A percentile compares a stretch with the other conserved stretches of the same genome.
These are phyloP conservation scores for Exobasidium cylindrosporum DNA, from an alignment of 1,284 basidiomycete genomes.

Conservation along the genomic window DNA sequence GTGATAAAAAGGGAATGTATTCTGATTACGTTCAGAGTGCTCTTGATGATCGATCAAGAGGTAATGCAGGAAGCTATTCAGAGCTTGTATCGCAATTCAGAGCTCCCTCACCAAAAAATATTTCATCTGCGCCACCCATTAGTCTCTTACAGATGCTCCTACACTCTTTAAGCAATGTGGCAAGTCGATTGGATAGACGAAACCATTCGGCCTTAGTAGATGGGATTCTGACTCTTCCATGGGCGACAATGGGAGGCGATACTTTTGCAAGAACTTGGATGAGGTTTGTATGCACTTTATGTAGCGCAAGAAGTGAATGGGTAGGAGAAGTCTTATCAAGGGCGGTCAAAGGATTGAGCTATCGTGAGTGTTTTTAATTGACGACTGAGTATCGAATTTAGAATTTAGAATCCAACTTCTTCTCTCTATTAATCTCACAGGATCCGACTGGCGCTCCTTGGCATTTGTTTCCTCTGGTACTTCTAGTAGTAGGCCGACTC, in stretches of 20 bases:
- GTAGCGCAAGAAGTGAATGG: constrained; percentile 91
- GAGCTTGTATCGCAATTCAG: constrained; percentile 61
- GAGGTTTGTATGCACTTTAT: constrained; percentile 79
- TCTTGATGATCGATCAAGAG: constrained; percentile 61
- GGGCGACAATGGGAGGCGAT: constrained; percentile 62
- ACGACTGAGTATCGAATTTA: neutral
- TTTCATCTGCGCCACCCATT: constrained; percentile 23
- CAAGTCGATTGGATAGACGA: constrained; percentile 65
- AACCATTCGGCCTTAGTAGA: constrained; percentile 79
- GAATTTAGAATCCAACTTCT: neutral
- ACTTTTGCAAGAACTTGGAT: constrained; percentile 61
- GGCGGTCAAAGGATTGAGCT: constrained; percentile 78
- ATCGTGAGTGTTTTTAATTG: constrained; percentile 67
- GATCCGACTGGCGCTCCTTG: constrained; percentile 14
- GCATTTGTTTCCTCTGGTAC: neutral
- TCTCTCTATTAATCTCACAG: neutral
- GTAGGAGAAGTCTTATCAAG: constrained; percentile 76
- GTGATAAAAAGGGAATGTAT: constrained; percentile 66
- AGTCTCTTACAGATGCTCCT: constrained; percentile 30
- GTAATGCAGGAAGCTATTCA: constrained; percentile 56
- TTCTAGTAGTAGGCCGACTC: constrained; percentile 58
- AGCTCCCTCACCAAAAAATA: constrained; percentile 23
- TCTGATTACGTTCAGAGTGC: constrained; percentile 79
- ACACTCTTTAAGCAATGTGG: constrained; percentile 60
- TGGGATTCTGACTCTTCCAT: constrained; percentile 81